phyloP scores from a whole-genome alignment of 352 stramenopile genomes.

The Phytophthora capsici region DNA sequence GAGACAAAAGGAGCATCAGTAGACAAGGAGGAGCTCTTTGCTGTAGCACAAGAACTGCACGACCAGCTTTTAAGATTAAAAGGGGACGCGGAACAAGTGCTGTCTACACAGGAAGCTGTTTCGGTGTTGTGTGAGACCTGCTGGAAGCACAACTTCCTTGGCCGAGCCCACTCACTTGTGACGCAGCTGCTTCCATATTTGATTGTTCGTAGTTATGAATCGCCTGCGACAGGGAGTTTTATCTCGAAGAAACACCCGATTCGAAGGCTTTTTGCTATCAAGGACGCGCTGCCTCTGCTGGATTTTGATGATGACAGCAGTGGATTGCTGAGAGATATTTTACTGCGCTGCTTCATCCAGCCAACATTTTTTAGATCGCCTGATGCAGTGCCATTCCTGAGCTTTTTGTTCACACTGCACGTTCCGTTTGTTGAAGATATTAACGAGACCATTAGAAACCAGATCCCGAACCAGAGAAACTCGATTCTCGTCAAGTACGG shows the following conservation, averaged over 20 bases:
- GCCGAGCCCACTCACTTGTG: conserved; percentile 68
- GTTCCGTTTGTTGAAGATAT: conserved; percentile 86
- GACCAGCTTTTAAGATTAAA: conserved; percentile 64
- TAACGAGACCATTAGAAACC: conserved; percentile 89
- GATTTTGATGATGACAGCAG: conserved; percentile 89
- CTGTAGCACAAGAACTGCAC: conserved; percentile 68
- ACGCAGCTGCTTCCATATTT: conserved; percentile 86
- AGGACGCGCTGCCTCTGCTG: conserved; percentile 76
- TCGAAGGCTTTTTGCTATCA: conserved; percentile 75
- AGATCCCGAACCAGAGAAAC: conserved; percentile 83
- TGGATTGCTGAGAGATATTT: conserved; percentile 75
- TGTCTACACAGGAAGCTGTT: conserved; percentile 71
- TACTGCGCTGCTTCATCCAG: conserved; percentile 90
- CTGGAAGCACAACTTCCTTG: conserved; percentile 73
- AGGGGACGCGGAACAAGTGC: conserved; percentile 48
- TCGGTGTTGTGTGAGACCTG: conserved; percentile 75
- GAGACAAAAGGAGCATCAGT: conserved; percentile 60
- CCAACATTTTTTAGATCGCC: conserved; percentile 84
- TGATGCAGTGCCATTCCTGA: conserved; percentile 84
- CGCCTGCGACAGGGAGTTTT: conserved; percentile 52
- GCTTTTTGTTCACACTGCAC: conserved; percentile 89
- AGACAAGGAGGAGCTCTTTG: conserved; percentile 63
- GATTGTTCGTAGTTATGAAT: conserved; percentile 83
- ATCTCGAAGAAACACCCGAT: conserved; percentile 77
- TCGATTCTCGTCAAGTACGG: conserved; percentile 85